Conservation (phyloP, 2,329 filamentous ascomycete genomes). For the Colletotrichum sp. region DNA sequence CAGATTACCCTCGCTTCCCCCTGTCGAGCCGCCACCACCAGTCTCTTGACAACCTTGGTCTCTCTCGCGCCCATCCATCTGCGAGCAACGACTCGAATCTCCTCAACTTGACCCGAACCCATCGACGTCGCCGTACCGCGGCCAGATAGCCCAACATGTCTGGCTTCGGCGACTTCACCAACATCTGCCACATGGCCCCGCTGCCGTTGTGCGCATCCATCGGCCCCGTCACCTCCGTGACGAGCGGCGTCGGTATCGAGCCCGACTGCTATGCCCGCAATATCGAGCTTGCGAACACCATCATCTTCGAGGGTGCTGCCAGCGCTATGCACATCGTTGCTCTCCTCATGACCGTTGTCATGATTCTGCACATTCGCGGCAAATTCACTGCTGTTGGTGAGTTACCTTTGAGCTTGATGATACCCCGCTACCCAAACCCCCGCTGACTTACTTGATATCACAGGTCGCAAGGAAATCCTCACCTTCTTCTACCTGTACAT, state of each 20-base stretch:
- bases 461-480: conserved; percentile 72
- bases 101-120: not conserved
- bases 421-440: not conserved
- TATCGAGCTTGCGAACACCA: conserved; percentile 95
- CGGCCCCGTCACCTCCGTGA: conserved; percentile 74
- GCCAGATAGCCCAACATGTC: conserved; percentile 56
- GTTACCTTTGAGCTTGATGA: conserved; percentile 33
- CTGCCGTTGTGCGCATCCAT: conserved; percentile 88
- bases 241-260: conserved; percentile 78
- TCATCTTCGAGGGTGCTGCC: conserved; percentile 94
- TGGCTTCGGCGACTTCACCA: conserved; percentile 90
- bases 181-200: conserved; percentile 83
- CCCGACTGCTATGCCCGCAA: conserved; percentile 92
- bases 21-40: not conserved
- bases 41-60: not conserved
- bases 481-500: conserved; percentile 98
- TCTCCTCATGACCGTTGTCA: conserved; percentile 90
- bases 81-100: not conserved
- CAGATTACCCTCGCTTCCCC: not conserved
- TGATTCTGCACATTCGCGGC: conserved; percentile 95
- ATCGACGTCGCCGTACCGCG: conserved; percentile 1
- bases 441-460: not conserved
- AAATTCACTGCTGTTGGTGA: conserved; percentile 98
- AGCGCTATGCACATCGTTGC: conserved; percentile 92
- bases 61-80: not conserved